Evolutionary conservation across 2,329 filamentous ascomycete species (phyloP).

Genomic region (Ampelomyces quisqualis): DNA sequence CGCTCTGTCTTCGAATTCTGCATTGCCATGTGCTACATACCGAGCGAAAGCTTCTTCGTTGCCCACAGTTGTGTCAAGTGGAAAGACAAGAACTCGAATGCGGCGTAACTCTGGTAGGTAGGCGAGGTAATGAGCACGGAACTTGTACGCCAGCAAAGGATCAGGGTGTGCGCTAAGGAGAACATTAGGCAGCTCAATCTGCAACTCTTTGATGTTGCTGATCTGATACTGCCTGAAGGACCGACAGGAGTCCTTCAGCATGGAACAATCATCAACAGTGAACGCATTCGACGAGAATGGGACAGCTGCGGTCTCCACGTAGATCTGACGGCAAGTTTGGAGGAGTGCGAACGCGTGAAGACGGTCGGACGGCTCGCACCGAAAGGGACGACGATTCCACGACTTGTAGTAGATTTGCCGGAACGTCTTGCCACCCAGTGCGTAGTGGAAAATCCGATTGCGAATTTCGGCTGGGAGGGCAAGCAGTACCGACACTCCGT

Average conservation of each 20-base stretch:
- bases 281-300: conserved; percentile 2
- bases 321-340: conserved; percentile 14
- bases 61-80: background rate
- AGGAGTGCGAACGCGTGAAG: conserved; percentile 3
- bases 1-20: no score
- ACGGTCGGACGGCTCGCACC: background rate
- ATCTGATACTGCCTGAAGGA: background rate
- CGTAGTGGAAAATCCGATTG: conserved; percentile 15
- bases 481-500: conserved; percentile 14
- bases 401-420: background rate
- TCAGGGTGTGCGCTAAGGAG: no score
- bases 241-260: background rate
- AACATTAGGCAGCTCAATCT: background rate
- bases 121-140: no score
- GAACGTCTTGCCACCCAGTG: conserved; percentile 10
- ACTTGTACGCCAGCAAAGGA: no score
- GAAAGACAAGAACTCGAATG: background rate
- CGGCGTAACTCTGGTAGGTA: background rate
- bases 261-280: background rate
- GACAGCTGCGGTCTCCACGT: conserved; percentile 8
- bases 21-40: no score
- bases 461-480: conserved; percentile 17
- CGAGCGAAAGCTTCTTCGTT: background rate
- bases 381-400: background rate
- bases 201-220: background rate